Evolutionary conservation across 441 rosid species (phyloP).

Genomic region (Daphne laureola): DNA sequence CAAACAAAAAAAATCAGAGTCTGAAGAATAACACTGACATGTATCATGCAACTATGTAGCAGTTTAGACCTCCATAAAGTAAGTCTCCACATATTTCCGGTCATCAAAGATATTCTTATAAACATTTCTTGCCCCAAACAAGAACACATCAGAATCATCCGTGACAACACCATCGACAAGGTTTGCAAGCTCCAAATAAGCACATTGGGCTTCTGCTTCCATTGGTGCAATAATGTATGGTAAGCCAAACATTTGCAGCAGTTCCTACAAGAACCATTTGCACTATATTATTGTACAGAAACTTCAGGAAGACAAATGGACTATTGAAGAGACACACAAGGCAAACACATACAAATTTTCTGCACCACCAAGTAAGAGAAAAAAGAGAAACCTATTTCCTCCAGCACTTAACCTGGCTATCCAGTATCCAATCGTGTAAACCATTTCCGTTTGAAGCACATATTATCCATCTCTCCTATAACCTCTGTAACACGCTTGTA

Average conservation of each 20-base stretch:
- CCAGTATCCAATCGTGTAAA: too few species aligned
- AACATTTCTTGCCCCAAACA: constrained; percentile 87
- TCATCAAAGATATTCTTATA: constrained; percentile 97
- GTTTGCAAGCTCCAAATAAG: constrained; percentile 78
- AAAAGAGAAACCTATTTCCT: neutral
- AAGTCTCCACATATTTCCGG: constrained; percentile 96
- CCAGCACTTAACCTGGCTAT: neutral
- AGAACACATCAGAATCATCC: constrained; percentile 93
- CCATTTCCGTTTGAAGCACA: too few species aligned
- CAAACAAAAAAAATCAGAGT: neutral
- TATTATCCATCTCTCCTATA: too few species aligned
- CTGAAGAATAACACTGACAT: constrained; percentile 9
- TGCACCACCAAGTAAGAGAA: neutral
- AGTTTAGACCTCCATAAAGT: constrained; percentile 70
- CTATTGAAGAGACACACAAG: neutral
- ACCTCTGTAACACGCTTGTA: too few species aligned
- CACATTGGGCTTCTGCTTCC: constrained; percentile 99
- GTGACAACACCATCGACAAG: constrained; percentile 97
- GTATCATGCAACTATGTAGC: constrained; percentile 3
- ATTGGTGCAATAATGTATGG: constrained; percentile 96
- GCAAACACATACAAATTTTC: too few species aligned
- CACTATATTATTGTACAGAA: constrained; percentile 5
- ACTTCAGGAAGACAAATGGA: neutral
- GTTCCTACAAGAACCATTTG: constrained; percentile 47
- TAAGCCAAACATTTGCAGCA: constrained; percentile 95